Conservation (phyloP, 1,139 yeast species). For the Suhomyces bolitotheri region DNA sequence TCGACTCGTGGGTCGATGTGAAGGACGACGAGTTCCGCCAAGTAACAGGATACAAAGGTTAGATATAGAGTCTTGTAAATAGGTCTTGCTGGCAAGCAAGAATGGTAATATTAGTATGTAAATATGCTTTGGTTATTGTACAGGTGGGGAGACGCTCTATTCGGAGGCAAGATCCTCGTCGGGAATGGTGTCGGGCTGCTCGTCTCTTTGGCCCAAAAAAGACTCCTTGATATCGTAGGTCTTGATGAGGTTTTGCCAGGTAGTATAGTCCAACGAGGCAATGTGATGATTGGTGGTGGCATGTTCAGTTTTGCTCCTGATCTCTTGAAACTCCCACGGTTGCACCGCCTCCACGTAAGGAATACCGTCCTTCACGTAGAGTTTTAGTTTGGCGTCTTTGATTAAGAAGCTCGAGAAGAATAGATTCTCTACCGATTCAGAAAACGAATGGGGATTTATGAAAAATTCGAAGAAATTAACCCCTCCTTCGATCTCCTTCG, state of each 20-base stretch:
- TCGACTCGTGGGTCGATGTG: constrained; percentile 51
- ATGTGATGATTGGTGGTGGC: constrained; percentile 57
- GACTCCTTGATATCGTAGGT: constrained; percentile 53
- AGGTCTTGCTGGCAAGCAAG: no score
- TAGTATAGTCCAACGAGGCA: constrained; percentile 63
- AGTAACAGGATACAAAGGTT: constrained; percentile 8
- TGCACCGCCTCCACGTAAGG: constrained; percentile 31
- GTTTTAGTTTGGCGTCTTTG: constrained; percentile 63
- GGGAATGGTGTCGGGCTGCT: constrained; percentile 33
- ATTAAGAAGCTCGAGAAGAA: constrained; percentile 80
- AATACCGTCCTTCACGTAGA: constrained; percentile 48
- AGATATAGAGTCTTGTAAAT: no score
- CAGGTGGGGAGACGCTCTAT: no score
- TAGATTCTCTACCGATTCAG: constrained; percentile 79
- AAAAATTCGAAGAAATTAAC: constrained; percentile 66
- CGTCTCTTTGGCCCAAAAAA: constrained; percentile 49
- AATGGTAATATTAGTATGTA: no score
- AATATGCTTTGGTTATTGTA: no score
- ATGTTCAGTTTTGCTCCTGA: constrained; percentile 17
- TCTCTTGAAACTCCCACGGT: constrained; percentile 17
- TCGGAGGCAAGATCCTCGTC: constrained; percentile 10
- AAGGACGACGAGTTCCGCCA: constrained; percentile 14
- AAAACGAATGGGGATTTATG: constrained; percentile 72
- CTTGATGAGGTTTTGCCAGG: constrained; percentile 60
- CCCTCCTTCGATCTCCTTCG: constrained; percentile 33